These are phyloP conservation scores for Camillea tinctor DNA, from an alignment of 2,329 filamentous ascomycete species.

Conservation along the genomic window DNA sequence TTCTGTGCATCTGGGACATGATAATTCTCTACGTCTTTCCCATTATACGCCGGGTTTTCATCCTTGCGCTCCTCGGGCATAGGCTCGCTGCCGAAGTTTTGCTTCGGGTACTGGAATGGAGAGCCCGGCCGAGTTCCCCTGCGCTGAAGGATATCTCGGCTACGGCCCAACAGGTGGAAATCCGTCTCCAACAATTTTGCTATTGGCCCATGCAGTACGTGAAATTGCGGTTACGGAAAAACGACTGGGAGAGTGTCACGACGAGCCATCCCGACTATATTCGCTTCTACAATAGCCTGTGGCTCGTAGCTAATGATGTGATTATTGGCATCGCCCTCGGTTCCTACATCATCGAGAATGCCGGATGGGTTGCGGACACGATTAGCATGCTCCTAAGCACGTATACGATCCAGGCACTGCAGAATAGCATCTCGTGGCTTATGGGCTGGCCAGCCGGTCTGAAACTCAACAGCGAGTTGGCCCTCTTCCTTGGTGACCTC, in stretches of 20 bases:
- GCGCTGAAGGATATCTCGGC: constrained; percentile 95
- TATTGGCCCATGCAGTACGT: constrained; percentile 98
- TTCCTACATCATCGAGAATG: constrained; percentile 96
- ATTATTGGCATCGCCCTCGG: constrained; percentile 97
- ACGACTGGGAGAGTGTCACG: constrained; percentile 93
- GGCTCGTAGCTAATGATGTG: constrained; percentile 97
- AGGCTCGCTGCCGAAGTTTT: constrained; percentile 78
- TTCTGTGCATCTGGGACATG: constrained; percentile 67
- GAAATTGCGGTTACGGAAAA: constrained; percentile 82
- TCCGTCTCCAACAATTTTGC: constrained; percentile 94
- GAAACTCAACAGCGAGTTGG: constrained; percentile 92
- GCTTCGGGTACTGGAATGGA: constrained; percentile 80
- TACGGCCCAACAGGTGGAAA: constrained; percentile 95
- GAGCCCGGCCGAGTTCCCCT: constrained; percentile 71
- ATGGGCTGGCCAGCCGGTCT: constrained; percentile 94
- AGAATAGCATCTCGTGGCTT: constrained; percentile 88
- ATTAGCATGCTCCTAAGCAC: constrained; percentile 73
- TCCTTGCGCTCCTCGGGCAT: constrained; percentile 76
- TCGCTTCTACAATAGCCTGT: constrained; percentile 96
- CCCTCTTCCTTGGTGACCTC: constrained; percentile 88
- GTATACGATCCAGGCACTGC: constrained; percentile 87
- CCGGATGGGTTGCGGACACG: constrained; percentile 75
- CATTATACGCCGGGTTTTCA: constrained; percentile 68
- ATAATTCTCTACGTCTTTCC: constrained; percentile 77
- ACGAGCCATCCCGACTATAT: constrained; percentile 97